Evolutionary conservation across 108 stramenopile genomes (phyloP), one percentile per base, ranked within the genome.

Genomic region (Discostella pseudostelligera): DNA sequence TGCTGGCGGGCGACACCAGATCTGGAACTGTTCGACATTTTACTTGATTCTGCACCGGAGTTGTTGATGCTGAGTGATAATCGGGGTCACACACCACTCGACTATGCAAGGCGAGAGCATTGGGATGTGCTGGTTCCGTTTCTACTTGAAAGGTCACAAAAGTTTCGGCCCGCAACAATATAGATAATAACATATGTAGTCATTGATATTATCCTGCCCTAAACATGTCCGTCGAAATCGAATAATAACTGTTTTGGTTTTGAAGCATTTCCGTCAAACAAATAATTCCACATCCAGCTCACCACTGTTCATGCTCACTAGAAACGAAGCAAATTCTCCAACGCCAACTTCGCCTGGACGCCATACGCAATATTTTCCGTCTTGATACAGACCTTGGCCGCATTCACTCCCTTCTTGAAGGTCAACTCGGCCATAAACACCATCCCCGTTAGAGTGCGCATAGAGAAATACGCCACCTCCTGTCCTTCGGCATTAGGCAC

Each of bases 361-460:
- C 87, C 90, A 68, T 93, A 88, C 0, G 88, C 53, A 56, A 87
- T 55, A 49, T 82, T 75, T 62, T 90, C 83, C 0, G 92, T 91
- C 81, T 91, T 94, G 59, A 98, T 71, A 65, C 93, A 93, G 60
- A 98, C 75, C 85, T 98, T 98, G 72, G 82, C 85, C 8, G 90
- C 94, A 74, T 86, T 87, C 51, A 96, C 82, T 5, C 96, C 97
- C 46, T 84, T 70, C 77, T 95, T 96, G 83, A 96, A 96, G 44
- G 94, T 98, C 42, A 98, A 83, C 62, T 98, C 97, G 4, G 90
- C 84, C 65, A 96, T 73, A 69, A 94, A 94, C 42, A 76, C 80
- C 84, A 84, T 84, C 8, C 79, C 83, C 13, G 90, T 87, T 17
- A 82, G 61, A 46, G 91, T 95, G 39, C 80, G 72, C 84, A 89